A percentile compares a stretch with the other conserved stretches of the same genome.
These are phyloP conservation scores for Pulveroboletus sp. DNA, from an alignment of 768 basidiomycete species.

Conservation along the genomic window DNA sequence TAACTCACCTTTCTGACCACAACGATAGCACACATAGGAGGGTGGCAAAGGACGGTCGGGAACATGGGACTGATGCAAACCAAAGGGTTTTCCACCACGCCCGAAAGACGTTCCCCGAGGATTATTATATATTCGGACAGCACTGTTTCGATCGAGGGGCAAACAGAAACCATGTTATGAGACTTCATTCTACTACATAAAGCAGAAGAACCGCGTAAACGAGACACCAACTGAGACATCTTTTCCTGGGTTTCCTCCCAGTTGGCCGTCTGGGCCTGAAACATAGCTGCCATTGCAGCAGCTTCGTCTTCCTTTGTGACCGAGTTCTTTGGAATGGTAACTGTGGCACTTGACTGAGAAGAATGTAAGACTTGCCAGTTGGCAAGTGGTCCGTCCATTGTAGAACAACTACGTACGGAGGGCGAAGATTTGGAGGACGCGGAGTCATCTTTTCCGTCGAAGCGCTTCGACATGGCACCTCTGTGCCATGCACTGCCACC, in stretches of 20 bases:
- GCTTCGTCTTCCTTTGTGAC: slow-evolving; percentile 78
- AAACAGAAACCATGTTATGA: slow-evolving; percentile 63
- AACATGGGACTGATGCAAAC: slow-evolving; percentile 48
- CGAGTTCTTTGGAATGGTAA: slow-evolving; percentile 35
- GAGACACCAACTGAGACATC: slow-evolving; percentile 96
- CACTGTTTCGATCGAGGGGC: slow-evolving; percentile 45
- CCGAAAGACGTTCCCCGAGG: slow-evolving; percentile 62
- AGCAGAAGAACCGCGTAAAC: slow-evolving; percentile 52
- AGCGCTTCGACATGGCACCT: slow-evolving; percentile 83
- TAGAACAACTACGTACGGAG: slow-evolving; percentile 34
- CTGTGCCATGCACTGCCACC: slow-evolving; percentile 56
- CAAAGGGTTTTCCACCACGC: slow-evolving; percentile 53
- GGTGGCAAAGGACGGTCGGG: slow-evolving; percentile 81
- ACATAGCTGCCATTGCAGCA: slow-evolving; percentile 98
- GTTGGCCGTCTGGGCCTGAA: slow-evolving; percentile 88
- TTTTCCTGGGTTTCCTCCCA: slow-evolving; percentile 99
- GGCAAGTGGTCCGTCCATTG: slow-evolving; percentile 18
- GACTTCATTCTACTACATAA: slow-evolving; percentile 65
- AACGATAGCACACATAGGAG: slow-evolving; percentile 98
- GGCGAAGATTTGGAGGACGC: slow-evolving; percentile 22
- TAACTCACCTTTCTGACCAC: slow-evolving; percentile 88
- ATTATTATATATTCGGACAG: slow-evolving; percentile 63
- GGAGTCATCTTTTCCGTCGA: slow-evolving; percentile 78
- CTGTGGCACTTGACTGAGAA: slow-evolving; percentile 35
- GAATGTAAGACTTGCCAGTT: slow-evolving; percentile 25